Evolutionary conservation across 108 stramenopile genomes (phyloP).

Genomic region (Pseudonitzschia multistriata): DNA sequence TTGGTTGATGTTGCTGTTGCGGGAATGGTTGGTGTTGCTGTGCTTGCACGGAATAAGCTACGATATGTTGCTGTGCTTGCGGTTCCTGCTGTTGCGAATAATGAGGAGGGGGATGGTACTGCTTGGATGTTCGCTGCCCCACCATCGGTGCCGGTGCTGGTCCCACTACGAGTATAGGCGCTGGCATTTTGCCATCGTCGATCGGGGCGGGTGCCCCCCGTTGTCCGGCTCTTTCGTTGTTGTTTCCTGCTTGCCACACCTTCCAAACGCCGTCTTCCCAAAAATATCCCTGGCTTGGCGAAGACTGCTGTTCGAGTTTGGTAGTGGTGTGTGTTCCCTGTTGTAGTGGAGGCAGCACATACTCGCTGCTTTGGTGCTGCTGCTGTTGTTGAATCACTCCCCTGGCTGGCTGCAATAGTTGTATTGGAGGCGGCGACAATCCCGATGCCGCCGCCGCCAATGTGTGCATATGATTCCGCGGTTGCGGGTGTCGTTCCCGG

Average conservation of each 20-base stretch:
- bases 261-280: slow-evolving; percentile 6
- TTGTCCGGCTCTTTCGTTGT: background rate
- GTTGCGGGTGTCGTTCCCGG: background rate
- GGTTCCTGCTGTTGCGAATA: background rate
- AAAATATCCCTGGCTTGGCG: background rate
- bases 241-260: background rate
- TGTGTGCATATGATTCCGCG: background rate
- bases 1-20: background rate
- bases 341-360: background rate
- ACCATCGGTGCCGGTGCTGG: background rate
- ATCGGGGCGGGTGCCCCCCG: background rate
- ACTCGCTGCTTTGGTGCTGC: background rate
- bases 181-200: background rate
- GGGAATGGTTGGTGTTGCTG: background rate
- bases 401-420: background rate
- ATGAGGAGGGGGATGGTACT: background rate
- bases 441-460: background rate
- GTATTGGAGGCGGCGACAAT: background rate
- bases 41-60: background rate
- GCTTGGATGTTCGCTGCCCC: background rate
- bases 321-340: background rate
- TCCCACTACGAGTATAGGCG: no score
- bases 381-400: background rate
- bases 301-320: background rate
- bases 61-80: background rate